phyloP scores from a whole-genome alignment of 495 filamentous ascomycete genomes.

The Penicillium egyptiacum region DNA sequence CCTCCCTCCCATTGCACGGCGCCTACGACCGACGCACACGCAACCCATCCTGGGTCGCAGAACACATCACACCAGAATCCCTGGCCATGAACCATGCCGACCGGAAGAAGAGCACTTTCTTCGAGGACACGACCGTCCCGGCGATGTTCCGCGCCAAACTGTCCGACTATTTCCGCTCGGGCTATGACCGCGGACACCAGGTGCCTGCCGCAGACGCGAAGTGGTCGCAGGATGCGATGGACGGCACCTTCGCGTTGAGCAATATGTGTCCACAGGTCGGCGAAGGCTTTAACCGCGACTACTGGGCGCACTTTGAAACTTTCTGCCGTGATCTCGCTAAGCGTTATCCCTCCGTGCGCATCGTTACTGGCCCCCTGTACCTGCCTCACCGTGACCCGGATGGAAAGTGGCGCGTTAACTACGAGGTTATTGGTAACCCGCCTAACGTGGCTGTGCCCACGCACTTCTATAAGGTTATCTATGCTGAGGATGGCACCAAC shows the following conservation, averaged over 20 bases:
- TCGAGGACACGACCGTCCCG: conserved; percentile 78
- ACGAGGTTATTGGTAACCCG: conserved; percentile 95
- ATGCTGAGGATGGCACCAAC: conserved; percentile 78
- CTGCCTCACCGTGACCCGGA: conserved; percentile 80
- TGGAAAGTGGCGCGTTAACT: conserved; percentile 90
- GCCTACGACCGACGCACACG: conserved; percentile 88
- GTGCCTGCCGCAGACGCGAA: conserved; percentile 97
- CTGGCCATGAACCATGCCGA: conserved; percentile 73
- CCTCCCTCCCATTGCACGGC: conserved; percentile 71
- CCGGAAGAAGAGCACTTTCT: conserved; percentile 77
- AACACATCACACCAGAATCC: conserved; percentile 94
- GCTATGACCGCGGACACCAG: conserved; percentile 72
- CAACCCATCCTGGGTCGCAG: conserved; percentile 93
- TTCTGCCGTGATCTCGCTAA: conserved; percentile 83
- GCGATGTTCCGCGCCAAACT: conserved; percentile 85
- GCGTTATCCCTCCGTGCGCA: conserved; percentile 81
- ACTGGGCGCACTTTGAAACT: conserved; percentile 98
- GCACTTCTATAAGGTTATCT: conserved; percentile 98
- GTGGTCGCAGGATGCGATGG: conserved; percentile 91
- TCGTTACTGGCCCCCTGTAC: conserved; percentile 93
- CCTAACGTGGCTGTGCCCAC: conserved; percentile 96
- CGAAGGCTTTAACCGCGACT: conserved; percentile 95
- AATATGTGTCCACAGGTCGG: conserved; percentile 99
- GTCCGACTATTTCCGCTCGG: conserved; percentile 88
- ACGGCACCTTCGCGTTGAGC: conserved; percentile 85